Evolutionary conservation across 768 basidiomycete species (phyloP).

Genomic region (Boletus subcaerulescens): DNA sequence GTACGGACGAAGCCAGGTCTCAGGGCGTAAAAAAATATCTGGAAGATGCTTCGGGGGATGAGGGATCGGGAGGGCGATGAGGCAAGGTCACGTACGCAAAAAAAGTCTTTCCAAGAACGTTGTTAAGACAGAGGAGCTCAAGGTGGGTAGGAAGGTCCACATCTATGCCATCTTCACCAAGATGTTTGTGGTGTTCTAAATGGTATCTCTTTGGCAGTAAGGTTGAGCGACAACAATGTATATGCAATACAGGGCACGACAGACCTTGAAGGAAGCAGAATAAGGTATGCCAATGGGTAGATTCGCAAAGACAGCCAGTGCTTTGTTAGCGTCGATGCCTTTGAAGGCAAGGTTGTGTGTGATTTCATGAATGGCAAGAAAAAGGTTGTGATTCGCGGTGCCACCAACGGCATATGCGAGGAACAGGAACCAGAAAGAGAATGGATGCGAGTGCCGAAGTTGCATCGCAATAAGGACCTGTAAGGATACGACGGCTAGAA

Average conservation of each 20-base stretch:
- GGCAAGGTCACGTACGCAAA: constrained; percentile 66
- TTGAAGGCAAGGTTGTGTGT: constrained; percentile 96
- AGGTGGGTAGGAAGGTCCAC: constrained; percentile 88
- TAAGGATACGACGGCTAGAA: constrained; percentile 73
- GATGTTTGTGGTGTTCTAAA: constrained; percentile 92
- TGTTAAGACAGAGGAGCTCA: constrained; percentile 85
- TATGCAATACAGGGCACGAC: constrained; percentile 1
- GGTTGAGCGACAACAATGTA: constrained; percentile 9
- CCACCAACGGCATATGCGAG: constrained; percentile 87
- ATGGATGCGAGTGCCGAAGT: constrained; percentile 65
- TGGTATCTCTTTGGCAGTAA: constrained; percentile 67
- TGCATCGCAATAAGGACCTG: constrained; percentile 65
- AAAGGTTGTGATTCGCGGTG: constrained; percentile 96
- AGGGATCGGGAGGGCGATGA: background rate
- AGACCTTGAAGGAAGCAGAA: constrained; percentile 90
- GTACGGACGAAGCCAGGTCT: constrained; percentile 89
- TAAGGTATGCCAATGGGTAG: constrained; percentile 94
- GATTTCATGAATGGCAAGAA: constrained; percentile 97
- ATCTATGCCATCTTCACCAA: constrained; percentile 95
- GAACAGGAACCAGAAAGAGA: constrained; percentile 70
- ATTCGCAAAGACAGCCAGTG: constrained; percentile 88
- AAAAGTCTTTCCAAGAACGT: constrained; percentile 96
- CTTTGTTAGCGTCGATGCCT: constrained; percentile 77
- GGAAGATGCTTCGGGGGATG: constrained; percentile 72
- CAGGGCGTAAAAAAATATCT: constrained; percentile 96